Conservation (phyloP, 2,329 filamentous ascomycete genomes). For the Botrytis hyacinthi region DNA sequence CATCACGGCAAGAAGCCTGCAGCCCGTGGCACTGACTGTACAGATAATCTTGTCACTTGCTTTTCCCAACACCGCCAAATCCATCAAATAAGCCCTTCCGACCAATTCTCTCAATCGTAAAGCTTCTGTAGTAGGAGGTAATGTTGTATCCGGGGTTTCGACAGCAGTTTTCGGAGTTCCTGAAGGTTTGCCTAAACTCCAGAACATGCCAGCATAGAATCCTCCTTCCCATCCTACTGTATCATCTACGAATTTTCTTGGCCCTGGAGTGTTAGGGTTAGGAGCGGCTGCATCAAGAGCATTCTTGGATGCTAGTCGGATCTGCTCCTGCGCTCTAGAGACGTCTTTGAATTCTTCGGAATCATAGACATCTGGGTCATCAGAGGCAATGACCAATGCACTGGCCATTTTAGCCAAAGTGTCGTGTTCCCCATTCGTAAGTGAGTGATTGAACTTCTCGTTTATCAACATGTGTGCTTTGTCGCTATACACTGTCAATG, state of each 20-base stretch:
- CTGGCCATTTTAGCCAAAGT: conserved; percentile 41
- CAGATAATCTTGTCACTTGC: conserved; percentile 72
- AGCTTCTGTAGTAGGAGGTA: conserved; percentile 46
- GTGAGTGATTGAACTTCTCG: conserved; percentile 45
- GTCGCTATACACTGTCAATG: conserved; percentile 64
- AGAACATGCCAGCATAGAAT: conserved; percentile 80
- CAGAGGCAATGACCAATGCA: conserved; percentile 68
- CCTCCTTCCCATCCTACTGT: conserved; percentile 85
- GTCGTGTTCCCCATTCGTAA: conserved; percentile 40
- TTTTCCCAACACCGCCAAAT: conserved; percentile 69
- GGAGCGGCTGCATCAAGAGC: conserved; percentile 43
- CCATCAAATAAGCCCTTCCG: conserved; percentile 77
- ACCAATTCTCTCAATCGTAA: conserved; percentile 69
- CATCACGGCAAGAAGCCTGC: conserved; percentile 77
- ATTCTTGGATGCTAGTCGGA: conserved; percentile 68
- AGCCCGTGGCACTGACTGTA: conserved; percentile 69
- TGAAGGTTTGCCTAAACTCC: conserved; percentile 60
- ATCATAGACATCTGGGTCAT: conserved; percentile 74
- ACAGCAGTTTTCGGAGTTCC: conserved; percentile 39
- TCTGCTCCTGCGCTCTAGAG: conserved; percentile 69
- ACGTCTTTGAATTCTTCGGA: conserved; percentile 59
- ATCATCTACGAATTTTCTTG: conserved; percentile 70
- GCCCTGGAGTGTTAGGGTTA: conserved; percentile 42
- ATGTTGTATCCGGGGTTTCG: conserved; percentile 39
- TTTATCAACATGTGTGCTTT: conserved; percentile 57